Conservation (phyloP, 495 filamentous ascomycete species). For the Tuber microsphaerosporum region DNA sequence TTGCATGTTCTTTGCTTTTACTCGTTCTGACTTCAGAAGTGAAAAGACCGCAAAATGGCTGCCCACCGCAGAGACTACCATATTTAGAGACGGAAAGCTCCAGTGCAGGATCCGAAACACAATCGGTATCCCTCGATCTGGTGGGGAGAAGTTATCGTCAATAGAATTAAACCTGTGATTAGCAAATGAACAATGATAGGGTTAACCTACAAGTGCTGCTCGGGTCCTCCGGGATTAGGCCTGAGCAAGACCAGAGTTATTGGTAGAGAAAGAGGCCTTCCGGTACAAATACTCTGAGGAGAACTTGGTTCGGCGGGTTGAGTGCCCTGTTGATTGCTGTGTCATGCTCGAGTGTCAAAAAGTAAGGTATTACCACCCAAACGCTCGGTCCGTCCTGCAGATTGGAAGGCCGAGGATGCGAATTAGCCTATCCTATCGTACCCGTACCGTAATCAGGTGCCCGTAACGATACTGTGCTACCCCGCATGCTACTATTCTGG, state of each 20-base stretch:
- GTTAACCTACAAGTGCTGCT: neutral
- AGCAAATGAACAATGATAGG: neutral
- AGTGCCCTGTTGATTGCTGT: neutral
- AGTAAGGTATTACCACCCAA: neutral
- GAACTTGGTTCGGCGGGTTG: neutral
- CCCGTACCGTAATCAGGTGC: too few species aligned
- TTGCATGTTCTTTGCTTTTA: slow-evolving; percentile 4
- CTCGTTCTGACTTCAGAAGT: neutral
- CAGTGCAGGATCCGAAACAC: neutral
- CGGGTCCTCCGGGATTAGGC: neutral
- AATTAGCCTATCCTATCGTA: neutral
- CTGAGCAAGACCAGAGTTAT: neutral
- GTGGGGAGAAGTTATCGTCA: neutral
- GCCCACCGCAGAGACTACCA: neutral
- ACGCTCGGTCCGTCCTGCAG: neutral
- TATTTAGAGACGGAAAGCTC: neutral
- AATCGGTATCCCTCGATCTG: neutral
- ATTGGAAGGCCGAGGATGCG: too few species aligned
- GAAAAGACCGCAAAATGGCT: neutral
- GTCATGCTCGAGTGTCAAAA: neutral
- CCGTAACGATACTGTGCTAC: too few species aligned
- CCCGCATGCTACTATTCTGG: too few species aligned
- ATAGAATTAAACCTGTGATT: neutral
- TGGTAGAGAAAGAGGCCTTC: neutral
- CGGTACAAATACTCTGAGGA: neutral